A percentile compares a stretch with the other conserved stretches of the same genome.
Conservation (phyloP, 2,329 filamentous ascomycete genomes). For the Monilinia laxa region DNA sequence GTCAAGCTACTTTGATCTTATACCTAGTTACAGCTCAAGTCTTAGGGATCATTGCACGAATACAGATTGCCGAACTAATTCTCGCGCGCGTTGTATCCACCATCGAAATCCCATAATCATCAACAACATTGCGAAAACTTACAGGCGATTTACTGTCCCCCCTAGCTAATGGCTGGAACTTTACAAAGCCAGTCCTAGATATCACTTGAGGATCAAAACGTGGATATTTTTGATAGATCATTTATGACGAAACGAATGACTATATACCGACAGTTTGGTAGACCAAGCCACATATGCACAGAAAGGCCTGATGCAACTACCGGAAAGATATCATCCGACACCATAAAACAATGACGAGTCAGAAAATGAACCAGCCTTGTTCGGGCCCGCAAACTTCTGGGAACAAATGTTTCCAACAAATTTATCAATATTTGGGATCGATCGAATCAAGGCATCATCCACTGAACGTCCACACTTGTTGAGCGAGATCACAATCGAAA, state of each 20-base stretch:
- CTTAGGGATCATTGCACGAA: background rate
- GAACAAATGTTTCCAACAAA: background rate
- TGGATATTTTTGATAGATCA: background rate
- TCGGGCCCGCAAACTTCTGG: background rate
- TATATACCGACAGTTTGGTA: too few species aligned
- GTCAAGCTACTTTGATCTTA: background rate
- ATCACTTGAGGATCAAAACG: background rate
- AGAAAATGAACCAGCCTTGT: background rate
- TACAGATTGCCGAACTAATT: background rate
- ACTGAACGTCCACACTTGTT: background rate
- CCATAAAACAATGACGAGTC: too few species aligned
- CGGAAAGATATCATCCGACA: too few species aligned
- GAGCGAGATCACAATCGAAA: background rate
- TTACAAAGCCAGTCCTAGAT: background rate
- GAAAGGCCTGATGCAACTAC: too few species aligned
- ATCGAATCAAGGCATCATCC: background rate
- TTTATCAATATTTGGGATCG: background rate
- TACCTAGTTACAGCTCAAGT: background rate
- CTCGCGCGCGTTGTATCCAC: background rate
- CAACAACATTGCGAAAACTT: background rate
- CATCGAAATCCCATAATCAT: constrained; percentile 3
- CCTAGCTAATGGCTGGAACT: background rate
- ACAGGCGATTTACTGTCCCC: background rate
- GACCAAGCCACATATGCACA: too few species aligned
- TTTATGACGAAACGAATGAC: background rate